Evolutionary conservation across 2,329 filamentous ascomycete species (phyloP), one percentile per base, ranked within the genome.

Genomic region (Thelonectria blattea): DNA sequence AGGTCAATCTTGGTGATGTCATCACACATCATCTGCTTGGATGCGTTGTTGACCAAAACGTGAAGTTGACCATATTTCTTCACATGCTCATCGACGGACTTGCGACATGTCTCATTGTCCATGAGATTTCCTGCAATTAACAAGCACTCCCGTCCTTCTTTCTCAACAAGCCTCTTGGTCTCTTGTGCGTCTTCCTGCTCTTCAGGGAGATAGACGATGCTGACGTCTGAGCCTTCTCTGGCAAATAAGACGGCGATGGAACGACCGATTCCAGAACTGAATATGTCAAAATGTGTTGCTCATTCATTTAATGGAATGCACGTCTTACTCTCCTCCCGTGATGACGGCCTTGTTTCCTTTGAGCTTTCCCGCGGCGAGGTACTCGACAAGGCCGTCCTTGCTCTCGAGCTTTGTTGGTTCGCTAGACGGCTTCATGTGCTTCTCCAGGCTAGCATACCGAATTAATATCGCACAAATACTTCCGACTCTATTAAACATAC

Each of bases 31-130:
- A 81, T 77, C 71, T 88, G 84, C 71, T 84, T 84, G 0, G 80
- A 81, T 3, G 83, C 85, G 68, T 88, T 87, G 71, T 87, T 87
- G 60, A 87, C 81, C 2, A 88, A 75, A 7, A 87, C 77, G 56
- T 82, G 71, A 20, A 87, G 71, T 22, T 67, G 74, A 24, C 79
- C 77, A 59, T 74, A 81, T 50, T 78, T 77, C 32, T 83, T 76
- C 10, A 87, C 75, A 66, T 87, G 84, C 60, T 81, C 74, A 8
- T 86, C 77, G 2, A 88, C 78, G 2, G 81, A 80, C 3, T 78
- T 75, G 47, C 78, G 76, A 72, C 84, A 87, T 5, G 77, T 81
- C 1, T 79, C 73, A 24, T 81, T 78, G 20, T 84, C 74, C 67
- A 78, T 82, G 47, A 86, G 71, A 56, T 87, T 74, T 9, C 80